Conservation (phyloP, 371 early-diverging fungal species). For the Mortierella sp. region DNA sequence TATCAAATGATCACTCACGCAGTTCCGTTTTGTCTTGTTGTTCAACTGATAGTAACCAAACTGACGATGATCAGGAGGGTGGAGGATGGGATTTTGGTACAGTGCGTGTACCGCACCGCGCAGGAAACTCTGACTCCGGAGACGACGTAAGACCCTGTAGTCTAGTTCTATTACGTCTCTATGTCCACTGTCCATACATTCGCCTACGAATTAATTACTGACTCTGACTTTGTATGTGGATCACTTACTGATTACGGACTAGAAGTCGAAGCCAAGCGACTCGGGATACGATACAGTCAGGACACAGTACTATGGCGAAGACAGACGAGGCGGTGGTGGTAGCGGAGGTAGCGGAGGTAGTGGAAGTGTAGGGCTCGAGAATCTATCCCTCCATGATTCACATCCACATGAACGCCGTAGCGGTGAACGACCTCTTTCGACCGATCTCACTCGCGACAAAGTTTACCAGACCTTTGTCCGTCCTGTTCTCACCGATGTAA, state of each 20-base stretch:
- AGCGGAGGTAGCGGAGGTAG: background rate
- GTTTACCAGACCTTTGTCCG: constrained; percentile 56
- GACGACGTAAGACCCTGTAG: constrained; percentile 16
- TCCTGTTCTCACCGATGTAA: constrained; percentile 49
- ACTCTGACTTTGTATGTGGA: background rate
- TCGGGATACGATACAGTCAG: constrained; percentile 57
- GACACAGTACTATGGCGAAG: constrained; percentile 30
- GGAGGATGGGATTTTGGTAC: constrained; percentile 72
- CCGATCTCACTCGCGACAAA: constrained; percentile 48
- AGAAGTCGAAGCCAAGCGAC: constrained; percentile 34
- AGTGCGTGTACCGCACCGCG: constrained; percentile 59
- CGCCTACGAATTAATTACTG: background rate
- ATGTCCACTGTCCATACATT: background rate
- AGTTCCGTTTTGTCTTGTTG: background rate
- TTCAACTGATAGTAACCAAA: constrained; percentile 17
- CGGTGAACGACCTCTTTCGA: constrained; percentile 31
- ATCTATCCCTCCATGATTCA: constrained; percentile 32
- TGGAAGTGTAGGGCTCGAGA: constrained; percentile 15
- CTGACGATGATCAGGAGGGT: constrained; percentile 57
- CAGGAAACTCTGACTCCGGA: constrained; percentile 17
- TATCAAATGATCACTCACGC: background rate
- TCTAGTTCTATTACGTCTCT: background rate
- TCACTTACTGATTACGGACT: background rate
- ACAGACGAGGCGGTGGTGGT: background rate
- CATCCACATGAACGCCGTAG: constrained; percentile 1